Conservation (phyloP, 2,329 filamentous ascomycete species). For the Huntiella moniliformis region DNA sequence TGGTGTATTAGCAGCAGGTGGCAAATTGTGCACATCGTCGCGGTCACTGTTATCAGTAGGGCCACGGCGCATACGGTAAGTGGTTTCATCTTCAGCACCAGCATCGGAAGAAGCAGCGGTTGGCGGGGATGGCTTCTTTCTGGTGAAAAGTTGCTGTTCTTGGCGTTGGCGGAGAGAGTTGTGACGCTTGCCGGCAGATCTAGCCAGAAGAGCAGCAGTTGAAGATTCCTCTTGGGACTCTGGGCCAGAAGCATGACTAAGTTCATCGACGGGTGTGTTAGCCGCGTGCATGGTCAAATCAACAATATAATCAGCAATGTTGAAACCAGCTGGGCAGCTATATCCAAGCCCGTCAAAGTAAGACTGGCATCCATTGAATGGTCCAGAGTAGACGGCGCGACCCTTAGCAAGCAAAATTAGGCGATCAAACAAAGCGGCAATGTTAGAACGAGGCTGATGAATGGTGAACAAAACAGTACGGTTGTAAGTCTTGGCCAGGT, state of each 20-base stretch:
- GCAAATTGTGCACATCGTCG: conserved; percentile 51
- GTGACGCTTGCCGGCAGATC: conserved; percentile 40
- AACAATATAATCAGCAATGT: conserved; percentile 94
- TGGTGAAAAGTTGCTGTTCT: conserved; percentile 76
- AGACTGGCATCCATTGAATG: conserved; percentile 68
- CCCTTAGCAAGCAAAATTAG: conserved; percentile 82
- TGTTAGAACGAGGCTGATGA: conserved; percentile 93
- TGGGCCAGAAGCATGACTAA: conserved; percentile 29
- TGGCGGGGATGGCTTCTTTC: conserved; percentile 44
- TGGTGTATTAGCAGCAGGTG: conserved; percentile 37
- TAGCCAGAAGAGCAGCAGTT: conserved; percentile 64
- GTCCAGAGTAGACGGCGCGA: conserved; percentile 80
- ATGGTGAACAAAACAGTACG: conserved; percentile 96
- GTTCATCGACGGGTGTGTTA: conserved; percentile 24
- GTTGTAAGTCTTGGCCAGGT: conserved; percentile 87
- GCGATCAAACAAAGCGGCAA: conserved; percentile 89
- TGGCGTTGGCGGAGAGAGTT: conserved; percentile 71
- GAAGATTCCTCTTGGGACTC: conserved; percentile 77
- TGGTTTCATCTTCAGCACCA: conserved; percentile 30
- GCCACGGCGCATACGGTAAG: conserved; percentile 28
- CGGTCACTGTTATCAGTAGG: conserved; percentile 8
- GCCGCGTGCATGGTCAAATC: conserved; percentile 95
- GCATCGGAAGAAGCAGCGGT: conserved; percentile 45
- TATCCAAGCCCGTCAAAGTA: conserved; percentile 92
- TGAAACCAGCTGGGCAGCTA: conserved; percentile 86